Conservation (phyloP, 176 grass and related monocot genomes). For the Canna indica region DNA sequence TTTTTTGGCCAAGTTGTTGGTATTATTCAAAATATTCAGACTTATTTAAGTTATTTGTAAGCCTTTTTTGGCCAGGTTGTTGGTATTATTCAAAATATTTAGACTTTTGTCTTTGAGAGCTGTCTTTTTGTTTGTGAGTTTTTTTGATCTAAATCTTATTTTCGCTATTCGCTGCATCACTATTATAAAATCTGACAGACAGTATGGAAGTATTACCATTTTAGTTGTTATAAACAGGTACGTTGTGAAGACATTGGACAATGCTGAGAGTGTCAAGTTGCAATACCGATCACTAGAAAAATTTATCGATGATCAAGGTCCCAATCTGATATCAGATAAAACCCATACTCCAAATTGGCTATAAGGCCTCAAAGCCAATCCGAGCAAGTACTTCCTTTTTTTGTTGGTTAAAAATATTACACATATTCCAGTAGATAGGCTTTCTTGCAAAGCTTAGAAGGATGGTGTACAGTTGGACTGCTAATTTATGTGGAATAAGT, state of each 20-base stretch:
- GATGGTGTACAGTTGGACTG: neutral
- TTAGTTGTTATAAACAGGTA: conserved; percentile 33
- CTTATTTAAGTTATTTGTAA: too few relatives aligned
- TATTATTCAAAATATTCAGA: too few relatives aligned
- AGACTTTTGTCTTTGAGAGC: too few relatives aligned
- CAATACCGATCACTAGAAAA: conserved; percentile 61
- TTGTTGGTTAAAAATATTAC: neutral
- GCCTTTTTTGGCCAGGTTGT: too few relatives aligned
- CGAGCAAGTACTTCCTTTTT: neutral
- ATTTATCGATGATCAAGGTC: conserved; percentile 14
- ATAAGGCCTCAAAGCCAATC: conserved; percentile 1
- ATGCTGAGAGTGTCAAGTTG: conserved; percentile 63
- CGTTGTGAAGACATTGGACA: conserved; percentile 81
- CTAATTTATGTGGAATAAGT: neutral
- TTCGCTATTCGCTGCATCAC: too few relatives aligned
- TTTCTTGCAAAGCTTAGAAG: neutral
- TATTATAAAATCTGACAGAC: neutral
- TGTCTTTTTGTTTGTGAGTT: too few relatives aligned
- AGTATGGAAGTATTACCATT: neutral
- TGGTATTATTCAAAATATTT: too few relatives aligned
- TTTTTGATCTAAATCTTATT: neutral
- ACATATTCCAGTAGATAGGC: neutral
- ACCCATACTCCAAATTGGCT: conserved; percentile 32
- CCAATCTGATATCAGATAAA: conserved; percentile 21
- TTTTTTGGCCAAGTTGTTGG: too few relatives aligned